Evolutionary conservation across 768 basidiomycete species (phyloP).

Genomic region (Lentinula edodes): DNA sequence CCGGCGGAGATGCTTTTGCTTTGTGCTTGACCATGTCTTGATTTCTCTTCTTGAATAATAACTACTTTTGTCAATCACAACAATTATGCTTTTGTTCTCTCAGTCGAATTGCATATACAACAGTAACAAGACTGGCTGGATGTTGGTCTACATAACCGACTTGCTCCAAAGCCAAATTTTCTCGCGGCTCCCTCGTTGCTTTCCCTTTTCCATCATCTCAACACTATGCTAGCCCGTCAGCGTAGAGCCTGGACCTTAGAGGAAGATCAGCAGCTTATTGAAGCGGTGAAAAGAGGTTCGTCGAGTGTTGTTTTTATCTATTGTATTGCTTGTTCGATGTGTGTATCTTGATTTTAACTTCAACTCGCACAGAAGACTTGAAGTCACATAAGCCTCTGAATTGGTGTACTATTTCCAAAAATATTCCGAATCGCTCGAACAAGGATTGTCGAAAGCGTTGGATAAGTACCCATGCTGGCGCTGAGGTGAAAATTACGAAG

Average conservation of each 20-base stretch:
- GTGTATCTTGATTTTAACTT: background rate
- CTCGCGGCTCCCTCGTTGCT: background rate
- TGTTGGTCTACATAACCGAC: background rate
- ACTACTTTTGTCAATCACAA: background rate
- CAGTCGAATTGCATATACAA: background rate
- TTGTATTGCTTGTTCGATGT: background rate
- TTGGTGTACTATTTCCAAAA: constrained; percentile 60
- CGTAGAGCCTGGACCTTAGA: constrained; percentile 4
- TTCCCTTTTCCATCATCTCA: background rate
- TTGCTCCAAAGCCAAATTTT: background rate
- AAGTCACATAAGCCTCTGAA: constrained; percentile 52
- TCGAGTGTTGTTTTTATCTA: background rate
- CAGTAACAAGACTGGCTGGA: background rate
- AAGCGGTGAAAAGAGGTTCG: constrained; percentile 8
- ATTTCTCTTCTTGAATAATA: background rate
- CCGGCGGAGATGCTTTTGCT: background rate
- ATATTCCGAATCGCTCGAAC: constrained; percentile 57
- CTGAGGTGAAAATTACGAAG: constrained; percentile 53
- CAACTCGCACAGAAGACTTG: constrained; percentile 39
- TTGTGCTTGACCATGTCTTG: background rate
- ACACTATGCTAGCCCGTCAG: background rate
- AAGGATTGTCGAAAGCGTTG: constrained; percentile 61
- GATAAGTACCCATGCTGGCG: constrained; percentile 59
- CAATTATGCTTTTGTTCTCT: background rate
- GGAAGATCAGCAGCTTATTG: constrained; percentile 7